phyloP scores from a whole-genome alignment of 176 grass and related monocot species.

The Otatea glauca region DNA sequence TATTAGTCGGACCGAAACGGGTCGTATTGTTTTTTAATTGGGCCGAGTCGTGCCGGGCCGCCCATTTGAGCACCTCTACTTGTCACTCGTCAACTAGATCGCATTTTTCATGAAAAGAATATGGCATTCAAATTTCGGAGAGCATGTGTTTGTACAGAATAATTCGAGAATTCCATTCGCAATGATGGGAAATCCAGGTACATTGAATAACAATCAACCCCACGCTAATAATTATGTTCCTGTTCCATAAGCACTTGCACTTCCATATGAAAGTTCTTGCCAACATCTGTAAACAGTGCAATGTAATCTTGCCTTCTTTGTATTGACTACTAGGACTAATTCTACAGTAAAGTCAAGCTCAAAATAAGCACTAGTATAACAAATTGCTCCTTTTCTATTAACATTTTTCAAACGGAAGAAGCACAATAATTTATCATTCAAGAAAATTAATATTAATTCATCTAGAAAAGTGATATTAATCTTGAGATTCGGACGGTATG shows the following conservation, averaged over 20 bases:
- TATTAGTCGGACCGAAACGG: no score
- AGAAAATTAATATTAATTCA: background rate
- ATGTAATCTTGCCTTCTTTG: background rate
- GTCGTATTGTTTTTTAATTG: no score
- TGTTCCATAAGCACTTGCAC: background rate
- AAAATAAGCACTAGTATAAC: background rate
- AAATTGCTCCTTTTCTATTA: background rate
- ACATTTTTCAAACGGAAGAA: background rate
- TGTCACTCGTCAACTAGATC: background rate
- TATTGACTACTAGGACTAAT: background rate
- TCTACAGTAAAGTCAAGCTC: background rate
- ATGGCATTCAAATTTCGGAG: background rate
- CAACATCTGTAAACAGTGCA: background rate
- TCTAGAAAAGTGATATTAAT: background rate
- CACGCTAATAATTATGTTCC: slow-evolving; percentile 25
- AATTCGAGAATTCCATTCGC: background rate
- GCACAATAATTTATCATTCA: background rate
- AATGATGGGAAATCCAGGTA: background rate
- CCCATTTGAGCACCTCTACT: no score
- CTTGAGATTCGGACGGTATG: background rate
- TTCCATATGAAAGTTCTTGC: slow-evolving; percentile 5
- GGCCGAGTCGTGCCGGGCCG: no score
- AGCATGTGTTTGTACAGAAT: background rate
- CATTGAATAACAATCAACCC: background rate
- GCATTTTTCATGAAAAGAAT: background rate